These are phyloP conservation scores for Trichoderma pleuroti DNA, from an alignment of 2,329 filamentous ascomycete genomes.

Conservation along the genomic window DNA sequence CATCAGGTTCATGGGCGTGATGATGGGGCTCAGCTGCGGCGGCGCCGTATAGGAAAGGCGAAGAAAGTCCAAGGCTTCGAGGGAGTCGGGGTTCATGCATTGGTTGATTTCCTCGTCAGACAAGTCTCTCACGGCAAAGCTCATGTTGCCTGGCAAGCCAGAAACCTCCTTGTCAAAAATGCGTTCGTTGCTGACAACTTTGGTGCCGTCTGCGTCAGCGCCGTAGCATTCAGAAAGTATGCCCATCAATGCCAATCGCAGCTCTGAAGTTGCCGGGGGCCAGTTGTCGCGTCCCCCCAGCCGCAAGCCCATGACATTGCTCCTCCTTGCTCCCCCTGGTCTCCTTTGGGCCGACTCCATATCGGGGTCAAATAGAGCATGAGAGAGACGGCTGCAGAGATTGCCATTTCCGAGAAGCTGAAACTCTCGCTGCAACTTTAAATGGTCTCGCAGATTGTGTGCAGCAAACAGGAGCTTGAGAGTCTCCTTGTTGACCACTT, in stretches of 20 bases:
- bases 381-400: conserved; percentile 75
- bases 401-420: conserved; percentile 81
- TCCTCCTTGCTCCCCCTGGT: conserved; percentile 63
- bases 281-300: conserved; percentile 78
- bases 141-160: conserved; percentile 64
- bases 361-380: conserved; percentile 81
- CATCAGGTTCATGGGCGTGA: conserved; percentile 65
- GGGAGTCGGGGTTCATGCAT: conserved; percentile 76
- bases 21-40: conserved; percentile 64
- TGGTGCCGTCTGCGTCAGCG: conserved; percentile 24
- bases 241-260: conserved; percentile 85
- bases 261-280: conserved; percentile 90
- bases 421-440: conserved; percentile 73
- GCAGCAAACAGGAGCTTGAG: conserved; percentile 71
- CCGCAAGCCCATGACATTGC: conserved; percentile 75
- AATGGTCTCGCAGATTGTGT: conserved; percentile 68
- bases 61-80: conserved; percentile 91
- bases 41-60: conserved; percentile 80
- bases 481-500: conserved; percentile 72
- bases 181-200: conserved; percentile 27
- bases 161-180: conserved; percentile 29
- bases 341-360: conserved; percentile 74
- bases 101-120: conserved; percentile 72
- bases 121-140: conserved; percentile 82
- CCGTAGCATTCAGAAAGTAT: conserved; percentile 73